Conservation (phyloP, 129 eudicot species). For the Saussurea involucrata region DNA sequence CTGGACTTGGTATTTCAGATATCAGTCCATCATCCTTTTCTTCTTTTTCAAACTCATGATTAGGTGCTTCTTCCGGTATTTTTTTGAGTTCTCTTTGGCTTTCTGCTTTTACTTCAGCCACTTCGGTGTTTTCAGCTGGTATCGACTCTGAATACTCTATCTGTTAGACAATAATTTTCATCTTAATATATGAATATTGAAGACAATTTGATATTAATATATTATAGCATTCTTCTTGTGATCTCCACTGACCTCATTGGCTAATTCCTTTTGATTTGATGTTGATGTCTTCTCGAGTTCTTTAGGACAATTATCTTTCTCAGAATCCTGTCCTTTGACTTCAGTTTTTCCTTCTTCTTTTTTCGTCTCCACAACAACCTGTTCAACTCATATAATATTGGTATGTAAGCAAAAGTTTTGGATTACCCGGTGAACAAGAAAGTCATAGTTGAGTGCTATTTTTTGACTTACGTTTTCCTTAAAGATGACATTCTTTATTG, state of each 20-base stretch:
- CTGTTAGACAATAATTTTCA: constrained; percentile 8
- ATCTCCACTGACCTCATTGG: constrained; percentile 24
- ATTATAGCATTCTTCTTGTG: not conserved
- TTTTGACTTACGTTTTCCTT: constrained; percentile 24
- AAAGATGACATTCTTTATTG: constrained; percentile 17
- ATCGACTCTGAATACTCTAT: not conserved
- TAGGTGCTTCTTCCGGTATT: constrained; percentile 5
- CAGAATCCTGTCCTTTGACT: constrained; percentile 9
- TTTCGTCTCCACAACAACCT: constrained; percentile 21
- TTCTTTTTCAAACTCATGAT: not conserved
- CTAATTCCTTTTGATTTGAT: constrained; percentile 18
- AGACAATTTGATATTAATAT: not conserved
- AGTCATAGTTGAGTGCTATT: not conserved
- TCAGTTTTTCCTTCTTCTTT: constrained; percentile 12
- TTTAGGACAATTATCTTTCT: constrained; percentile 14
- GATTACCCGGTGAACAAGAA: constrained; percentile 9
- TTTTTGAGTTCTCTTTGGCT: not conserved
- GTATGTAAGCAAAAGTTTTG: constrained; percentile 3
- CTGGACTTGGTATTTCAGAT: constrained; percentile 21
- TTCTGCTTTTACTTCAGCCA: constrained; percentile 14
- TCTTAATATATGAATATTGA: not conserved
- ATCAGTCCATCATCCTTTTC: constrained; percentile 11
- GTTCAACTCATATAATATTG: constrained; percentile 6
- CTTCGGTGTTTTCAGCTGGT: constrained; percentile 11
- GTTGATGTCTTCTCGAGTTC: constrained; percentile 20